Evolutionary conservation across 2,329 filamentous ascomycete species (phyloP), one percentile per base, ranked within the genome.

Genomic region (Neonectria punicea): DNA sequence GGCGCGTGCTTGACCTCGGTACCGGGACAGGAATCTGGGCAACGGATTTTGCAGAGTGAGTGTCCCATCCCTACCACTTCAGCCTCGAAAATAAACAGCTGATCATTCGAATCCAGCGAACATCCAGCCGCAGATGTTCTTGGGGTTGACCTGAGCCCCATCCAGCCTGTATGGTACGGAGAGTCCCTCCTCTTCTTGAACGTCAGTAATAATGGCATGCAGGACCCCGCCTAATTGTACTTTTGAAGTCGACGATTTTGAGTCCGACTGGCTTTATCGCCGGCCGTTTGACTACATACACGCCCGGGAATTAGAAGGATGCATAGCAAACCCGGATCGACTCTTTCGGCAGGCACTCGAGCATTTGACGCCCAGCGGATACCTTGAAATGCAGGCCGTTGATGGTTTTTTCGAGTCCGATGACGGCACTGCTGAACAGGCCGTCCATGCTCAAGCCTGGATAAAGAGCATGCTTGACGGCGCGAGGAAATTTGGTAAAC

Each of bases 1-100:
- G 54, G 30, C 62, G 62, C 18, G 57, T 65, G n/a, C 53, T 65
- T 18, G 62, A 65, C n/a, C 49, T 65, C 1, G 62, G 62, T 43
- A 65, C 62, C 11, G 62, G 62, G 59, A 22, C 22, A 22, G 22
- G 22, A 22, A 22, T 22, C 22, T 22, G 22, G 22, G 22, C 22
- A 22, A 22, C 61, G 50, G 62, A 65, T 36, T 65, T 65, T 58
- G 62, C 62, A 25, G 62, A 65, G 62, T 65, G n/a, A 57, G 57
- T 30, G 2, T 22, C 11, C 11, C 25, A 44, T 34, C 36, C 18
- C 41, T 44, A 44, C 41, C 41, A 44, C 41, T 44, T 44, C 41
- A 44, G 41, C 18, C 41, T 22, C 41, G 41, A 10, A 44, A 22
- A 44, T 44, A 44, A 44, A 22, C 41, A 44, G 41, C 41, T 44